phyloP scores from a whole-genome alignment of 1,284 basidiomycete genomes.

The Quambalaria eucalypti region DNA sequence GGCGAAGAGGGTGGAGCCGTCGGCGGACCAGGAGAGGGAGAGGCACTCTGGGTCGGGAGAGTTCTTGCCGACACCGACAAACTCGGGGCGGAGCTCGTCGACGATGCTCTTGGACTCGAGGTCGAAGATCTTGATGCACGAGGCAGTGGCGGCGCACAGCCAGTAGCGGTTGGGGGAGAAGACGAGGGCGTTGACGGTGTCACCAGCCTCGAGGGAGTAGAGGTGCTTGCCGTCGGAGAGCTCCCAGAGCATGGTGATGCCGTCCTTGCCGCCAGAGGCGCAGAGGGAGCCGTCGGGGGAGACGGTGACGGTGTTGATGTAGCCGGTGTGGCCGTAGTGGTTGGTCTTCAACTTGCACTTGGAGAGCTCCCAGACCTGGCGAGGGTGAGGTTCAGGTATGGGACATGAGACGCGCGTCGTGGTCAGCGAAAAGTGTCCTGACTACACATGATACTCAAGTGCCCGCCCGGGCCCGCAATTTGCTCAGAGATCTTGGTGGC shows the following conservation, averaged over 20 bases:
- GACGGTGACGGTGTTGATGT: slow-evolving; percentile 97
- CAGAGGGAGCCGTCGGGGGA: slow-evolving; percentile 98
- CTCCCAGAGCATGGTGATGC: slow-evolving; percentile 99
- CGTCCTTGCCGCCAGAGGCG: slow-evolving; percentile 95
- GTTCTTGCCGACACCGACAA: slow-evolving; percentile 57
- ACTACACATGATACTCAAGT: neutral
- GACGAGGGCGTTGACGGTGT: slow-evolving; percentile 97
- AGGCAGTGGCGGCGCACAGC: slow-evolving; percentile 96
- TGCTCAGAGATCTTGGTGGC: slow-evolving; percentile 70
- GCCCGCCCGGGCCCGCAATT: neutral
- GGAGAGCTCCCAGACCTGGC: slow-evolving; percentile 95
- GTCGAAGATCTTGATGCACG: slow-evolving; percentile 76
- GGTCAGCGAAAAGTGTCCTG: slow-evolving; percentile 1
- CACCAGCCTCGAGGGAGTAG: slow-evolving; percentile 97
- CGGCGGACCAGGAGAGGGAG: slow-evolving; percentile 96
- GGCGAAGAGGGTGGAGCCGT: slow-evolving; percentile 85
- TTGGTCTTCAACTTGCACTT: slow-evolving; percentile 99
- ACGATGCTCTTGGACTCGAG: slow-evolving; percentile 73
- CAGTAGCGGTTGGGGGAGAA: slow-evolving; percentile 91
- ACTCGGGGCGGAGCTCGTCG: slow-evolving; percentile 75
- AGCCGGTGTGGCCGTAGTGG: slow-evolving; percentile 98
- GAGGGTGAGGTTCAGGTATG: neutral
- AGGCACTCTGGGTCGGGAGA: slow-evolving; percentile 87
- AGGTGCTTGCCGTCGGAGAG: slow-evolving; percentile 99
- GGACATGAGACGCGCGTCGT: neutral